Evolutionary conservation across 495 filamentous ascomycete species (phyloP).

Genomic region (Penicillium arizonense): DNA sequence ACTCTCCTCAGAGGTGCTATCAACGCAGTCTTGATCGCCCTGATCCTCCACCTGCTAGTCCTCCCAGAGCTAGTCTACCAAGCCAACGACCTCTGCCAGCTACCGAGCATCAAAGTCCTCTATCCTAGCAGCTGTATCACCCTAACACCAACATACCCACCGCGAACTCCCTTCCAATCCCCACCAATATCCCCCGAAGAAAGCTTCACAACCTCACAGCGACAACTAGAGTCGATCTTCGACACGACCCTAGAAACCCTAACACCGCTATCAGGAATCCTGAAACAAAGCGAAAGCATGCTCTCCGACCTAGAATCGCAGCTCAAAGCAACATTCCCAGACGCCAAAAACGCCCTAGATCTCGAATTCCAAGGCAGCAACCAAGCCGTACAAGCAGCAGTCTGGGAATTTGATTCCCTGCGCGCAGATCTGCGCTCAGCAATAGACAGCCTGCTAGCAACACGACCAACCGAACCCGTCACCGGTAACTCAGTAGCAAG

Average conservation of each 20-base stretch:
- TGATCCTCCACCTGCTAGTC: conserved; percentile 38
- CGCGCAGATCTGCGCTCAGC: conserved; percentile 42
- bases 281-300: conserved; percentile 38
- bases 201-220: conserved; percentile 25
- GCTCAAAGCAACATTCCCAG: conserved; percentile 32
- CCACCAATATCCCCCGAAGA: conserved; percentile 15
- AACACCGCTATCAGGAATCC: conserved; percentile 20
- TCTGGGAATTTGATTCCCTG: conserved; percentile 39
- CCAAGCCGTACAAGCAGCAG: conserved; percentile 33
- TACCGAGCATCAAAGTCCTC: conserved; percentile 23
- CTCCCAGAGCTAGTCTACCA: conserved; percentile 43
- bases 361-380: conserved; percentile 44
- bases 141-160: conserved; percentile 7
- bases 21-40: conserved; percentile 32
- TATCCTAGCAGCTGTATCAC: conserved; percentile 37
- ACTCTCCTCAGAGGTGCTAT: conserved; percentile 21
- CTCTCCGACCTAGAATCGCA: conserved; percentile 30
- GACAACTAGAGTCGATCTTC: conserved; percentile 33
- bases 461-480: conserved; percentile 13
- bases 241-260: conserved; percentile 33
- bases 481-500: conserved; percentile 15
- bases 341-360: conserved; percentile 35
- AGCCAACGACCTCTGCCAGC: conserved; percentile 29
- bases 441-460: conserved; percentile 36
- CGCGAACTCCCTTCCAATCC: conserved; percentile 9